phyloP scores from a whole-genome alignment of 2,329 filamentous ascomycete genomes.

The Fusarium metavorans region DNA sequence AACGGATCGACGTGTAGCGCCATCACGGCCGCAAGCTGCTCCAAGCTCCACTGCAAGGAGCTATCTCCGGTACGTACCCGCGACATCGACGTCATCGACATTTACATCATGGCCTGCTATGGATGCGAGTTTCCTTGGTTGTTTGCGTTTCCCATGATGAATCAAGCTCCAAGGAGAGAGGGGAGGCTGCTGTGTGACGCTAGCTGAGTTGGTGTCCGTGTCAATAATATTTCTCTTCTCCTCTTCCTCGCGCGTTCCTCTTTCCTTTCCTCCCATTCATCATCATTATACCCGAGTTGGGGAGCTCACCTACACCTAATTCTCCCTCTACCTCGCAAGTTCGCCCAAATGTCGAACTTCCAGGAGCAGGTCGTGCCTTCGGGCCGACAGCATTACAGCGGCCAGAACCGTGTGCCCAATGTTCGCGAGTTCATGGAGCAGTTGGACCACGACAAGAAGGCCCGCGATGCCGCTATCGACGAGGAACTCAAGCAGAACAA shows the following conservation, averaged over 20 bases:
- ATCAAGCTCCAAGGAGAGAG: constrained; percentile 13
- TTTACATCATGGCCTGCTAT: constrained; percentile 31
- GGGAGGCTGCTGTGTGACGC: constrained; percentile 25
- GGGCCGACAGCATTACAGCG: constrained; percentile 80
- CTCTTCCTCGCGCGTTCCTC: not conserved
- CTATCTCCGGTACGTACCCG: constrained; percentile 19
- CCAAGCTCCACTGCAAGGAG: constrained; percentile 3
- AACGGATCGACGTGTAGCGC: constrained; percentile 28
- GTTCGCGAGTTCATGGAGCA: constrained; percentile 85
- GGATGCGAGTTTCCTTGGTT: constrained; percentile 28
- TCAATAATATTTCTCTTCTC: constrained; percentile 29
- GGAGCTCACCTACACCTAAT: constrained; percentile 15
- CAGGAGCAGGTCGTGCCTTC: constrained; percentile 57
- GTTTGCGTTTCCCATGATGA: constrained; percentile 36
- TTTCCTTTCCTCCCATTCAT: not conserved
- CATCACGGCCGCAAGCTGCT: not conserved
- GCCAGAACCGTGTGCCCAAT: constrained; percentile 85
- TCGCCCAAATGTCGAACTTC: constrained; percentile 50
- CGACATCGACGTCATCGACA: constrained; percentile 43
- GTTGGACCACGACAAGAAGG: constrained; percentile 82
- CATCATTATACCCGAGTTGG: constrained; percentile 8
- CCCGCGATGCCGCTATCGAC: constrained; percentile 80
- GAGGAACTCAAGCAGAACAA: constrained; percentile 58
- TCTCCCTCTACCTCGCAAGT: constrained; percentile 5
- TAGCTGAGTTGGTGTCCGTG: constrained; percentile 18